Percentiles rank a stretch among this genome's conserved stretches.
These are phyloP conservation scores for Plenodomus tracheiphilus DNA, from an alignment of 2,329 filamentous ascomycete genomes.

Conservation along the genomic window DNA sequence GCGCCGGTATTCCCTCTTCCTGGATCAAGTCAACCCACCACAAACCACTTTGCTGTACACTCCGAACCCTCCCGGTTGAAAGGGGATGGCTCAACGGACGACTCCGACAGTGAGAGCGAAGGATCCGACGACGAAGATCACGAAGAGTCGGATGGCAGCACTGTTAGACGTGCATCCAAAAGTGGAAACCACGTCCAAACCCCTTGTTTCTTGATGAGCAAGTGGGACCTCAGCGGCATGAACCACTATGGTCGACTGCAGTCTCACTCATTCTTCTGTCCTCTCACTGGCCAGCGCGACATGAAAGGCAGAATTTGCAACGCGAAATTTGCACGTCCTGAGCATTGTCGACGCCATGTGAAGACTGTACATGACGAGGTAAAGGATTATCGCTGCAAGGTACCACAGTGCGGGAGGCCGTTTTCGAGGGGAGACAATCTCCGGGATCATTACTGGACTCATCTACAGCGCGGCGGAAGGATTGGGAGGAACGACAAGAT, in stretches of 20 bases:
- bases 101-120: not conserved
- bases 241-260: not conserved
- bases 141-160: not conserved
- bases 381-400: conserved; percentile 11
- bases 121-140: not conserved
- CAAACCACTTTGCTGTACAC: not conserved
- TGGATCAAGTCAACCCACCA: not conserved
- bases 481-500: conserved; percentile 23
- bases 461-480: conserved; percentile 21
- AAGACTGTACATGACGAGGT: conserved; percentile 17
- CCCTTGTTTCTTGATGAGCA: not conserved
- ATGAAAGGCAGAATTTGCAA: not conserved
- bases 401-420: conserved; percentile 11
- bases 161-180: too few species aligned
- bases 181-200: not conserved
- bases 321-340: conserved; percentile 17
- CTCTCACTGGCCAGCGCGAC: not conserved
- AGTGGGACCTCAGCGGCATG: not conserved
- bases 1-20: not conserved
- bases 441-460: conserved; percentile 31
- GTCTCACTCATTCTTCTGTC: not conserved
- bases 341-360: conserved; percentile 28
- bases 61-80: not conserved
- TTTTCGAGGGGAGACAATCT: conserved; percentile 31
- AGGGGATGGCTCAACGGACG: not conserved